Base-by-base conservation (phyloP, 2,329 filamentous ascomycete genomes). In the Macrophomina phaseolina region DNA sequence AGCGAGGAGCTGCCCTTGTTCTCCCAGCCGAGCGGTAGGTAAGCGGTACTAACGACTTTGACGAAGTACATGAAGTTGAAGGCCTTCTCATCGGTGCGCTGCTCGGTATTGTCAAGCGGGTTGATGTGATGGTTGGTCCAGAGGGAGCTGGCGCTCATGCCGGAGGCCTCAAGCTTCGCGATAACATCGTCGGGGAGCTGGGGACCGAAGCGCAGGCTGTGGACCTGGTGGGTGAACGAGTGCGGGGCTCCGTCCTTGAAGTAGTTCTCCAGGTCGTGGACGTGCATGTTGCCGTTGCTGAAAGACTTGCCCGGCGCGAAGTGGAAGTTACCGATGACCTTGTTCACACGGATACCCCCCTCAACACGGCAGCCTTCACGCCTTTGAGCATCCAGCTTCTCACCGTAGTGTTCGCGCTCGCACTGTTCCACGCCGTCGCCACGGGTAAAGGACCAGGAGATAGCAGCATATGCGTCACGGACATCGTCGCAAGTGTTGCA, bases 51-150 rank as follows among this genome's bases (percentile, higher is more conserved):
- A 38, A 99, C 95, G 67, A 99, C 95, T 85, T 99, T 99, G 80
- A 99, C 86, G 80, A 99, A 99, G 84, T 99, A 99, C 93, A 98
- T 97, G 80, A 90, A 99, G 83, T 97, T 99, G 85, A 86, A 97
- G 70, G 91, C 91, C 71, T 92, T 87, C 74, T 97, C 93, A 42
- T 86, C 83, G 2, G 93, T 96, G 63, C 85, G 81, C 83, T 98
- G 93, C 70, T 86, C 82, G 3, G 90, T 91, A 64, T 86, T 85
- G 75, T 99, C 96, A 4, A 99, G 87, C 4, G 95, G 95, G 80
- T 98, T 97, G 71, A 92, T 81, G 79, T 98, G 93, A 80, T 97
- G 92, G 79, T 93, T 94, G 11, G 91, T 93, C 92, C 92, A 97
- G 5, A 76, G 68, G 83, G 85, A 75, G 81, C 76, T 83, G 9